phyloP scores from a whole-genome alignment of 2,329 filamentous ascomycete species.

The Botryotinia convoluta region DNA sequence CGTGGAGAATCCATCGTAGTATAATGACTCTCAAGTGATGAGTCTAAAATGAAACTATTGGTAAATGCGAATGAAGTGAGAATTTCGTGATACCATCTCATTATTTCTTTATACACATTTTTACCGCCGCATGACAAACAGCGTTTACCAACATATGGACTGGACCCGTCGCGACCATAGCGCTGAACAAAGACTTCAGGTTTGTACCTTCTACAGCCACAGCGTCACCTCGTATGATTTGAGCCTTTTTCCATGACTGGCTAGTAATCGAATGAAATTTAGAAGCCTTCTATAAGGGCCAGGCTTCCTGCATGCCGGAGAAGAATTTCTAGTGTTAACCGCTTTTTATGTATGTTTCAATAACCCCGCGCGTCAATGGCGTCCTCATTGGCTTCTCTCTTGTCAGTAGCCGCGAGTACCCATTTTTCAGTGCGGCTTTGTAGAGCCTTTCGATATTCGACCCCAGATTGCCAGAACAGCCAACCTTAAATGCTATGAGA shows the following conservation, averaged over 20 bases:
- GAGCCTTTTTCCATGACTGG: background rate
- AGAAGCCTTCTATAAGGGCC: background rate
- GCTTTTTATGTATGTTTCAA: background rate
- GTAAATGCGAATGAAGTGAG: background rate
- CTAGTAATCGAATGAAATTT: background rate
- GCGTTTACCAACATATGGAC: background rate
- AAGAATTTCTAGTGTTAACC: background rate
- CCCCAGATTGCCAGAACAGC: background rate
- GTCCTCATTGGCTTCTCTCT: background rate
- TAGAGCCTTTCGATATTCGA: background rate
- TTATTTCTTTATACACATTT: conserved; percentile 4
- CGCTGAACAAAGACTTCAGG: background rate
- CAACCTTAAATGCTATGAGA: background rate
- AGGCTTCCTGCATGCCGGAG: background rate
- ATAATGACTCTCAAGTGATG: background rate
- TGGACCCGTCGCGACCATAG: background rate
- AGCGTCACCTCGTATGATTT: background rate
- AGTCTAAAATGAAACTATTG: background rate
- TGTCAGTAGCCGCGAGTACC: conserved; percentile 1
- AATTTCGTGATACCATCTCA: background rate
- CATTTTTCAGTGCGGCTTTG: background rate
- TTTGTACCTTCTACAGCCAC: background rate
- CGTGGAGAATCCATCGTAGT: conserved; percentile 3
- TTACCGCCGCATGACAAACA: background rate
- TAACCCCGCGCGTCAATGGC: background rate